Base-by-base conservation (phyloP, 2,329 filamentous ascomycete genomes). In the Microdochium paspali region DNA sequence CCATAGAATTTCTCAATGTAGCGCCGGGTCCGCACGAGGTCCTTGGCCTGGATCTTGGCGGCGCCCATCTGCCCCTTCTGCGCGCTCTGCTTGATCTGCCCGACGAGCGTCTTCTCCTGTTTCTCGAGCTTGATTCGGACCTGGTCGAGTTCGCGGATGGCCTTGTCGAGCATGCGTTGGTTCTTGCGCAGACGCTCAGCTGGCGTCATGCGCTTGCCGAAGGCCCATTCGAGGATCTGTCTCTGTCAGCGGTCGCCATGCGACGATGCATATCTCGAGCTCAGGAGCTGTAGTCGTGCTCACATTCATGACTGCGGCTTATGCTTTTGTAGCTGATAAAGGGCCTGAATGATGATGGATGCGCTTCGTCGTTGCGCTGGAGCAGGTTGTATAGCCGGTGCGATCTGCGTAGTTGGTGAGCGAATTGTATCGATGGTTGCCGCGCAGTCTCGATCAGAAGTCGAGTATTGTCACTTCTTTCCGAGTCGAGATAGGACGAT, bases 41-140 rank as follows among this genome's bases (percentile, higher is more conserved):
- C 93, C 68, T 97, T 97, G 40, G 93, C 93, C 66, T 98, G 93
- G 63, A 98, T 95, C 73, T 95, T 95, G 68, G 91, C 89, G 13
- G 93, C 90, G n/a, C 90, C 91, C 79, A 97, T 93, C 71, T 98
- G 91, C 4, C 90, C 90, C 74, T 93, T 95, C 72, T 98, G 95
- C 47, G 93, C 93, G 61, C 87, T 95, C 72, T 95, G 94, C 74
- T 95, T 97, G 72, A 98, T 98, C 63, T 97, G 91, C 54, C 84
- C 78, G 47, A 96, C 85, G 47, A 98, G 76, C 61, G 95, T 95
- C 81, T 96, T 97, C 74, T 98, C 93, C 66, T 98, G 93, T 63
- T 95, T 95, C 72, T 98, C 93, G 26, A 98, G 76, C 73, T 98
- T 98, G 54, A 90, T 84, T 49, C 93, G 80, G 66, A 96, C 91